Percentiles rank a stretch among this genome's conserved stretches.
Conservation (phyloP, 352 stramenopile genomes). For the Albugo laibachii region DNA sequence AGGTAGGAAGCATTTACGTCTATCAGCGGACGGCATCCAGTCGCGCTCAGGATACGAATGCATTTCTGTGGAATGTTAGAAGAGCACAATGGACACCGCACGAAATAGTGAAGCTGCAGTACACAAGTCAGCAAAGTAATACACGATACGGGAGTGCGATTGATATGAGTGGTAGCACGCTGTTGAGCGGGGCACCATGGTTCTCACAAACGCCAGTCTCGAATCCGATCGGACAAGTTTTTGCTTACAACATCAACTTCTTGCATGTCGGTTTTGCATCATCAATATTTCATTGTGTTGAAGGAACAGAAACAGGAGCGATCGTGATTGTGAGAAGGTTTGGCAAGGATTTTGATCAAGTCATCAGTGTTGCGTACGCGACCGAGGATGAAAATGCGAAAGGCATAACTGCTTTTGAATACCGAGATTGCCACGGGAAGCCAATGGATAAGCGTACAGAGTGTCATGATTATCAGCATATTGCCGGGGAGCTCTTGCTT, state of each 20-base stretch:
- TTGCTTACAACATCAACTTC: slow-evolving; percentile 43
- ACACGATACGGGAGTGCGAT: slow-evolving; percentile 33
- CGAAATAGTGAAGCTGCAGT: slow-evolving; percentile 63
- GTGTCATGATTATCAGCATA: slow-evolving; percentile 61
- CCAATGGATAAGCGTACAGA: slow-evolving; percentile 29
- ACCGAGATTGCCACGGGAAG: slow-evolving; percentile 28
- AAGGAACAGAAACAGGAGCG: slow-evolving; percentile 27
- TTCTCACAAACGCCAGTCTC: slow-evolving; percentile 7
- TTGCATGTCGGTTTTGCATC: slow-evolving; percentile 33
- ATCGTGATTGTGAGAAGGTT: slow-evolving; percentile 41
- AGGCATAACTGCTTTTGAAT: slow-evolving; percentile 34
- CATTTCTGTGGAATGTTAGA: too few species aligned
- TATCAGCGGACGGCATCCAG: slow-evolving; percentile 40
- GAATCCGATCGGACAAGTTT: slow-evolving; percentile 18
- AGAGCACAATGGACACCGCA: slow-evolving; percentile 41
- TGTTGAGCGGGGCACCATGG: slow-evolving; percentile 33
- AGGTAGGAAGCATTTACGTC: slow-evolving; percentile 44
- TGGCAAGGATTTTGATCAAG: slow-evolving; percentile 17
- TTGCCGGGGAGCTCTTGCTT: slow-evolving; percentile 79
- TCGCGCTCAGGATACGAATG: slow-evolving; percentile 39
- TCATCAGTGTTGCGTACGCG: slow-evolving; percentile 45
- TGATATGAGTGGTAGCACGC: slow-evolving; percentile 26
- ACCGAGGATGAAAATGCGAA: slow-evolving; percentile 52
- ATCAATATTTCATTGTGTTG: slow-evolving; percentile 32
- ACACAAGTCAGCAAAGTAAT: slow-evolving; percentile 33